A percentile compares a stretch with the other conserved stretches of the same genome.
Evolutionary conservation across 1,139 yeast species (phyloP).

Genomic region (Nakaseomyces nivariensis): DNA sequence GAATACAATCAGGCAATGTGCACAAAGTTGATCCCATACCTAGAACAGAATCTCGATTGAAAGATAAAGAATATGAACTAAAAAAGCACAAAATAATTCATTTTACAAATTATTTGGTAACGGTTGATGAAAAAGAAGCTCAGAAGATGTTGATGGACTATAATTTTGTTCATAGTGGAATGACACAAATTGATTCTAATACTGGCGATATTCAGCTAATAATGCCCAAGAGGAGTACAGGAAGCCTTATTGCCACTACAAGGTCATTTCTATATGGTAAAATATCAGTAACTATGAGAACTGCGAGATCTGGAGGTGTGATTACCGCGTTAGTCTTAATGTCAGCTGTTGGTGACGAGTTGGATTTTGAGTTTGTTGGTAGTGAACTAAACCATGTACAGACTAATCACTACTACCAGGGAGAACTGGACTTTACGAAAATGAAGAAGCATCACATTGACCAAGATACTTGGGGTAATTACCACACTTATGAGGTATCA

Average conservation of each 20-base stretch:
- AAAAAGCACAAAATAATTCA: slow-evolving; percentile 17
- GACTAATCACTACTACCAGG: slow-evolving; percentile 72
- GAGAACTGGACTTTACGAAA: slow-evolving; percentile 59
- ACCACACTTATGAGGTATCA: slow-evolving; percentile 71
- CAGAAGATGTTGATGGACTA: slow-evolving; percentile 17
- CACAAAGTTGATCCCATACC: neutral
- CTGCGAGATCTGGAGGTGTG: slow-evolving; percentile 47
- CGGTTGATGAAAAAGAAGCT: slow-evolving; percentile 13
- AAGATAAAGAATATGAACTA: slow-evolving; percentile 7
- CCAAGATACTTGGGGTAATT: slow-evolving; percentile 49
- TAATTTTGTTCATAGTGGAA: slow-evolving; percentile 28
- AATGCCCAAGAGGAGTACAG: slow-evolving; percentile 29
- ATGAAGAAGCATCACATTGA: slow-evolving; percentile 30
- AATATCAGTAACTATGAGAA: slow-evolving; percentile 22
- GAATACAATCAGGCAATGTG: neutral
- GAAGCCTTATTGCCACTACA: slow-evolving; percentile 24
- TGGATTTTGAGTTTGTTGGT: slow-evolving; percentile 84
- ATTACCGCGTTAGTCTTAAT: slow-evolving; percentile 74
- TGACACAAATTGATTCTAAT: slow-evolving; percentile 10
- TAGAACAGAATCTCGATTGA: neutral
- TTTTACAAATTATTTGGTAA: slow-evolving; percentile 20
- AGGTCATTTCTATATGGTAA: slow-evolving; percentile 26
- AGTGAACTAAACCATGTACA: slow-evolving; percentile 55
- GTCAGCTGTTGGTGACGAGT: slow-evolving; percentile 84
- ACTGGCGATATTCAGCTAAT: slow-evolving; percentile 17